These are phyloP conservation scores for Pythium plurisporium DNA, from an alignment of 352 stramenopile genomes.

Conservation along the genomic window DNA sequence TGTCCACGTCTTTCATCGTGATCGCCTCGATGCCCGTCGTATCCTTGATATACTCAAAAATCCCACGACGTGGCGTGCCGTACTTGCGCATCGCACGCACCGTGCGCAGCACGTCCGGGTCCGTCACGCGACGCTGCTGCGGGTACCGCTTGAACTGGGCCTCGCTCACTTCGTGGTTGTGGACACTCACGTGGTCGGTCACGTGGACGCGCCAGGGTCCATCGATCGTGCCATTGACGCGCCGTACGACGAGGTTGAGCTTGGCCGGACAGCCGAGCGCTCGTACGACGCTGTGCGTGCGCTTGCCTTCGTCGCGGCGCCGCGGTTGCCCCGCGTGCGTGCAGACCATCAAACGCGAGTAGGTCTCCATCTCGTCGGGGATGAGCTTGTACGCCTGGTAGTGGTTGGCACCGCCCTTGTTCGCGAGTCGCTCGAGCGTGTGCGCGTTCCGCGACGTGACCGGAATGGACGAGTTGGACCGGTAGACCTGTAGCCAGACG, in stretches of 20 bases:
- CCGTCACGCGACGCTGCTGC: constrained; percentile 7
- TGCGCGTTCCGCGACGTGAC: not conserved
- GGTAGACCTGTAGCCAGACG: not conserved
- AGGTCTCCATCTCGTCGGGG: constrained; percentile 5
- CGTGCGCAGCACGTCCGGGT: constrained; percentile 7
- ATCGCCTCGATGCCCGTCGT: not conserved
- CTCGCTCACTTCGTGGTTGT: constrained; percentile 13
- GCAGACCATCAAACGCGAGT: constrained; percentile 3
- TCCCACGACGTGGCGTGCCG: constrained; percentile 4
- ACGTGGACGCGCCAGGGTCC: constrained; percentile 9
- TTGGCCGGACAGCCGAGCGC: constrained; percentile 3
- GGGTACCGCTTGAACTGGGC: constrained; percentile 10
- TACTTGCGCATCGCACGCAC: constrained; percentile 3
- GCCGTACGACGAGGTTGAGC: not conserved
- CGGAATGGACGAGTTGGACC: not conserved
- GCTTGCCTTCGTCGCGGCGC: constrained; percentile 2
- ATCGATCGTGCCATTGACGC: not conserved
- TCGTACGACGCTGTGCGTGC: not conserved
- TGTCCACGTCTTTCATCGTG: constrained; percentile 6
- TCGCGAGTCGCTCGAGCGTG: not conserved
- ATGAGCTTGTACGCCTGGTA: not conserved
- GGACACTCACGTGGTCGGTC: constrained; percentile 4
- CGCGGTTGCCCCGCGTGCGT: constrained; percentile 8
- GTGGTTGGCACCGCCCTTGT: not conserved
- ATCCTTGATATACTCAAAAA: constrained; percentile 11